Evolutionary conservation across 1,139 yeast genomes (phyloP).

Genomic region (Arxiozyma heterogenica): DNA sequence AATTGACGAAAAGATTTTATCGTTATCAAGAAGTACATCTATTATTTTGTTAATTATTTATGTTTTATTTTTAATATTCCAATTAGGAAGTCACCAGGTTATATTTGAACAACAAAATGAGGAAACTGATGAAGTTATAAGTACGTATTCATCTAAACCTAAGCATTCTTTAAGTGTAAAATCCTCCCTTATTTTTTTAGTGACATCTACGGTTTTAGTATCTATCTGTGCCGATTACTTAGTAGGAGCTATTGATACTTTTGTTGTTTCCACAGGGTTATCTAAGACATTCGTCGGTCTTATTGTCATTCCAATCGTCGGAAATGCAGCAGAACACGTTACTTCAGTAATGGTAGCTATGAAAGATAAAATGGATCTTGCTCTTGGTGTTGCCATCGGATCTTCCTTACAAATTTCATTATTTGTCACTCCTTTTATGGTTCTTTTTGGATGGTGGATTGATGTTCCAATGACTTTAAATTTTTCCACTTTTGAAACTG

Average conservation of each 20-base stretch:
- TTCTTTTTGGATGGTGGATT: slow-evolving; percentile 80
- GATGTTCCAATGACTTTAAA: slow-evolving; percentile 89
- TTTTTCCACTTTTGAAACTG: slow-evolving; percentile 89
- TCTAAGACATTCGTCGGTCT: slow-evolving; percentile 93
- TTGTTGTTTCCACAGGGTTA: slow-evolving; percentile 74
- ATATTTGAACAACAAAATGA: slow-evolving; percentile 43
- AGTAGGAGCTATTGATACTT: slow-evolving; percentile 84
- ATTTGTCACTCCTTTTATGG: slow-evolving; percentile 92
- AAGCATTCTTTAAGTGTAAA: slow-evolving; percentile 17
- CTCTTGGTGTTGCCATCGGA: slow-evolving; percentile 96
- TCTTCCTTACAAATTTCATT: slow-evolving; percentile 90
- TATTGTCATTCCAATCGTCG: slow-evolving; percentile 89
- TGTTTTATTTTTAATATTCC: slow-evolving; percentile 72
- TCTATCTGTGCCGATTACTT: slow-evolving; percentile 88
- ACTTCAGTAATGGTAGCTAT: slow-evolving; percentile 91
- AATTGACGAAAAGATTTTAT: slow-evolving; percentile 46
- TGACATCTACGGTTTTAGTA: slow-evolving; percentile 66
- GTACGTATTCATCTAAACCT: slow-evolving; percentile 17
- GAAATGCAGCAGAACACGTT: slow-evolving; percentile 97
- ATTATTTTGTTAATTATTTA: slow-evolving; percentile 71
- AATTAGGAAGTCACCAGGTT: slow-evolving; percentile 72
- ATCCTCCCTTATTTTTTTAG: slow-evolving; percentile 32
- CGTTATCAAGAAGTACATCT: slow-evolving; percentile 80
- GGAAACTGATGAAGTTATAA: slow-evolving; percentile 31
- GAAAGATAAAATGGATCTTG: slow-evolving; percentile 95